Conservation (phyloP, 2,329 filamentous ascomycete genomes). For the Xylaria sp. region DNA sequence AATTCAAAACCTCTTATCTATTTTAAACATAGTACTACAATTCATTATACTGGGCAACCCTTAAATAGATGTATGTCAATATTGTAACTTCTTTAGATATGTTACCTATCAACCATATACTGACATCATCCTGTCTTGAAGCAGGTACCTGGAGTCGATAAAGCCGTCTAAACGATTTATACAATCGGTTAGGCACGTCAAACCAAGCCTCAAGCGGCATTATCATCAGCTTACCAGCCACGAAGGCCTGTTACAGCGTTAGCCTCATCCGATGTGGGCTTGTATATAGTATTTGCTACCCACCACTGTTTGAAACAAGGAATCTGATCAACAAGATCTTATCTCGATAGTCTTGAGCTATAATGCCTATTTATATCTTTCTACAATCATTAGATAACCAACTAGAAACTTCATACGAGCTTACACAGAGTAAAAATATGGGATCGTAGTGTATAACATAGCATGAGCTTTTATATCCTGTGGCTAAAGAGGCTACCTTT, state of each 20-base stretch:
- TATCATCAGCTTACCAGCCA: not conserved
- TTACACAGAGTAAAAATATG: not conserved
- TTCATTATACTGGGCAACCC: not conserved
- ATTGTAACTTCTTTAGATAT: not conserved
- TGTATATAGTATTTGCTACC: not conserved
- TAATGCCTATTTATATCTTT: not conserved
- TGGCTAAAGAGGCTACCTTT: not conserved
- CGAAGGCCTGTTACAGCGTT: not conserved
- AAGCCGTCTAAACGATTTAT: not conserved
- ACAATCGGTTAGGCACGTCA: not conserved
- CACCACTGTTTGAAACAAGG: not conserved
- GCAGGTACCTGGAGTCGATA: not conserved
- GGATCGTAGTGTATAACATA: not conserved
- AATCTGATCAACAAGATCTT: not conserved
- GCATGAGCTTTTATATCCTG: not conserved
- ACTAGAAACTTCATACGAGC: not conserved
- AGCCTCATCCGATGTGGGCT: not conserved
- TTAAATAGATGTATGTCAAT: not conserved
- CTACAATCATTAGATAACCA: not conserved
- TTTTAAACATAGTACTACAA: not conserved
- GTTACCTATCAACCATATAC: no score
- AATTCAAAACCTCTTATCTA: not conserved
- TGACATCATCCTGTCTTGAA: not conserved
- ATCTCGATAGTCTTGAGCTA: not conserved
- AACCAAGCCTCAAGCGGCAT: not conserved